phyloP scores from a whole-genome alignment of 2,329 filamentous ascomycete species.

The Scytalidium lignicola region DNA sequence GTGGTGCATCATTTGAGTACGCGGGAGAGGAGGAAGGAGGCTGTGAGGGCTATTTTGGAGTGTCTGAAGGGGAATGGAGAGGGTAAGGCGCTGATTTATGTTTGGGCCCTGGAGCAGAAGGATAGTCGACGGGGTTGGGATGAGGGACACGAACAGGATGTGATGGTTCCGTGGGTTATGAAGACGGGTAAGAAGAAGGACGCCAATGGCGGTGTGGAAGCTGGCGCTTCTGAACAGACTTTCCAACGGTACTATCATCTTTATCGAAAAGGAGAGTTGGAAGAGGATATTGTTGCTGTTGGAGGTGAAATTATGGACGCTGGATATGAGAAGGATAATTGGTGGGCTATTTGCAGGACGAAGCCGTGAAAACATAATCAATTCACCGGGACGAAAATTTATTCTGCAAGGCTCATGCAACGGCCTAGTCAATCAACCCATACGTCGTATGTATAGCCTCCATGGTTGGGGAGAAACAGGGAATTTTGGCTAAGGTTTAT shows the following conservation, averaged over 20 bases:
- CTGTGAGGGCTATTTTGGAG: conserved; percentile 65
- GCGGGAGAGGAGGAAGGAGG: conserved; percentile 62
- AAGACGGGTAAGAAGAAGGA: conserved; percentile 31
- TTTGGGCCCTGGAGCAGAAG: conserved; percentile 94
- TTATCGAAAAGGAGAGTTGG: conserved; percentile 80
- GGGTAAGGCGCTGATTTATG: conserved; percentile 76
- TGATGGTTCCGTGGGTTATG: conserved; percentile 93
- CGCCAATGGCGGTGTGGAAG: conserved; percentile 15
- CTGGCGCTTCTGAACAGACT: conserved; percentile 30
- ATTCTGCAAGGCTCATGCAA: too few species aligned
- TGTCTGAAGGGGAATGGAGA: conserved; percentile 44
- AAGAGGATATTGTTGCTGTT: conserved; percentile 68
- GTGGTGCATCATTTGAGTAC: conserved; percentile 93
- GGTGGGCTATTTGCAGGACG: conserved; percentile 69
- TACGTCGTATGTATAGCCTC: too few species aligned
- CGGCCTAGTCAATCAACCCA: too few species aligned
- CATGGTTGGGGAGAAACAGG: too few species aligned
- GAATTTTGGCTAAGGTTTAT: too few species aligned
- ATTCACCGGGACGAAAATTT: too few species aligned
- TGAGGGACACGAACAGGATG: conserved; percentile 76
- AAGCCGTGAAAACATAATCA: not conserved
- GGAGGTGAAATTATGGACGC: conserved; percentile 72
- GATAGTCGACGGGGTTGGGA: conserved; percentile 85
- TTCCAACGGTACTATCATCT: conserved; percentile 94
- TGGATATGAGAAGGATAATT: conserved; percentile 97